Evolutionary conservation across 2,329 filamentous ascomycete species (phyloP), one percentile per base, ranked within the genome.

Genomic region (Metarhizium robertsii): DNA sequence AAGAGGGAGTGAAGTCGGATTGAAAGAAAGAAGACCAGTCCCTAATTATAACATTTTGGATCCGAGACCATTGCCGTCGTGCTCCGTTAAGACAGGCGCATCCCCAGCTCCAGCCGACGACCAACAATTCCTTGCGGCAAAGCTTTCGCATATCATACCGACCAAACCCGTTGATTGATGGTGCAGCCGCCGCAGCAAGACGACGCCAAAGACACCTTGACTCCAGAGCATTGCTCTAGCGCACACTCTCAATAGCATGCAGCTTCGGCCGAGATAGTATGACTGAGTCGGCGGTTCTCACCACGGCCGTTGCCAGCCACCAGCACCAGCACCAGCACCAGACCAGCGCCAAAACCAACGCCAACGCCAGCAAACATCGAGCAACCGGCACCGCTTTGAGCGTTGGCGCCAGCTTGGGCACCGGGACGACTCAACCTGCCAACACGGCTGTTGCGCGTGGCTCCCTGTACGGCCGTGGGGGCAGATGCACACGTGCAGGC

Each of bases 241-340:
- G 40, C n/a, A 16, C 14, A 6, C 40, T 16, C 40, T 34, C 25
- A 14, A 43, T 32, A 43, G 48, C 32, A 52, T 51, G 53, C 53
- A 54, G 36, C 6, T 7, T 32, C 30, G 53, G 34, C 43, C 25
- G 30, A 36, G 30, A 36, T 46, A 65, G 32, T 53, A 67, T 66
- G 65, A 65, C 61, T 54, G 59, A 56, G 50, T 59, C 64, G 61
- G 62, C 56, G 55, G 59, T 64, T 64, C 64, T 67, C 65, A 64
- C 62, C 55, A 59, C 55, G 60, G 60, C 60, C 13, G 29, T 47
- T 32, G 51, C 8, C 36, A n/a, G 54, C 50, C 18, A 47, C 43
- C 54, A 46, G 16, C 30, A 42, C 57, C 30, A 43, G 55, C 18
- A 47, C 43, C 54, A 46, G 20, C 30, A 38, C 57, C 30, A 43